phyloP scores from a whole-genome alignment of 192 early-diverging fungal genomes.

The Phlyctochytrium bullatum region DNA sequence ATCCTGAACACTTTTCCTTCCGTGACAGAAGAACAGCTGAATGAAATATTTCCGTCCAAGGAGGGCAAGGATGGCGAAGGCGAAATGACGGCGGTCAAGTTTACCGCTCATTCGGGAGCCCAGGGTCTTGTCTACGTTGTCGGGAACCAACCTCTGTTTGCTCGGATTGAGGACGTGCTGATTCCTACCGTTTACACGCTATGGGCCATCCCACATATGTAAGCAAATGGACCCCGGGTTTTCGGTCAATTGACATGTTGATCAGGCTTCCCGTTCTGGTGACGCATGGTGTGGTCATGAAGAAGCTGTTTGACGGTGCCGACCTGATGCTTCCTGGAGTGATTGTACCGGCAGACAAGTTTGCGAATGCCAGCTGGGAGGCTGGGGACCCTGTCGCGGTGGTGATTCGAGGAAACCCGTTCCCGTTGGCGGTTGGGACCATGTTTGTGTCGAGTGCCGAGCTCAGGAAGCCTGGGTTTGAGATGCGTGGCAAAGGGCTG shows the following conservation, averaged over 20 bases:
- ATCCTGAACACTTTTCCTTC: conserved; percentile 7
- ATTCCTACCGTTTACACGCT: conserved; percentile 64
- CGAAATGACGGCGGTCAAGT: conserved; percentile 62
- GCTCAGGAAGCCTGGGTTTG: conserved; percentile 44
- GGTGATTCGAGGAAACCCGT: conserved; percentile 49
- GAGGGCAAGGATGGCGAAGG: conserved; percentile 41
- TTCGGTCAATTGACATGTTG: too few relatives aligned
- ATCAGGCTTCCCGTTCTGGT: conserved; percentile 50
- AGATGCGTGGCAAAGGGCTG: conserved; percentile 78
- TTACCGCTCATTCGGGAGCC: conserved; percentile 62
- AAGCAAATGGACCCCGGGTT: too few relatives aligned
- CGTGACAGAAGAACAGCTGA: conserved; percentile 34
- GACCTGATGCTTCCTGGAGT: conserved; percentile 80
- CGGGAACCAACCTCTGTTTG: conserved; percentile 64
- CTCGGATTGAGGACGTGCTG: conserved; percentile 22
- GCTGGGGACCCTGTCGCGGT: conserved; percentile 57
- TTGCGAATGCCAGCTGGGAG: conserved; percentile 35
- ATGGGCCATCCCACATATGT: conserved; percentile 61
- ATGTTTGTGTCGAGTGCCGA: conserved; percentile 42
- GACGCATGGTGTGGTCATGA: conserved; percentile 67
- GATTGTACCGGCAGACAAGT: conserved; percentile 42
- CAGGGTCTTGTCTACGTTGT: conserved; percentile 64
- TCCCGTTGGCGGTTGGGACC: conserved; percentile 67
- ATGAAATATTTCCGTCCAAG: conserved; percentile 33
- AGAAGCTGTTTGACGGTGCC: conserved; percentile 75